Evolutionary conservation across 805 yeast genomes (phyloP).

Genomic region (Yarrowia divulgata): DNA sequence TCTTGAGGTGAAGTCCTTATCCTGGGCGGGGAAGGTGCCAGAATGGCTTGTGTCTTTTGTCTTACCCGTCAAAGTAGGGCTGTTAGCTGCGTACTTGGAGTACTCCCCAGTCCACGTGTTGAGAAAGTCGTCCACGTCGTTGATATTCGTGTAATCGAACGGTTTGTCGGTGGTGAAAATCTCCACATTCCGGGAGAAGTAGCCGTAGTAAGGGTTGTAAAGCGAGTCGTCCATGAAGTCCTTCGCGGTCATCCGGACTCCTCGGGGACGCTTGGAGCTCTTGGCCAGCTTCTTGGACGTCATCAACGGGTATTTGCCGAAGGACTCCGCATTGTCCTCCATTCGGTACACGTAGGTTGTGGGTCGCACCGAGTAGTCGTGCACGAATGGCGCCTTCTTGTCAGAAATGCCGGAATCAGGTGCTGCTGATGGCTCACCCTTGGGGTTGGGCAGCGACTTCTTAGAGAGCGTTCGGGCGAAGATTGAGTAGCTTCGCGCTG

Average conservation of each 20-base stretch:
- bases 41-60: conserved; percentile 40
- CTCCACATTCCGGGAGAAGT: conserved; percentile 78
- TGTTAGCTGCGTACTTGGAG: conserved; percentile 55
- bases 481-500: conserved; percentile 32
- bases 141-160: conserved; percentile 64
- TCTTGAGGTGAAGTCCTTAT: conserved; percentile 35
- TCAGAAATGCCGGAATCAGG: conserved; percentile 1
- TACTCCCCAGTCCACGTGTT: conserved; percentile 71
- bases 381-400: conserved; percentile 41
- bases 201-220: conserved; percentile 83
- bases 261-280: conserved; percentile 58
- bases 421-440: conserved; percentile 33
- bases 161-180: conserved; percentile 74
- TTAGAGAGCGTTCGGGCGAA: conserved; percentile 9
- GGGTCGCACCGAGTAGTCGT: conserved; percentile 51
- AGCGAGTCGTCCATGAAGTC: conserved; percentile 87
- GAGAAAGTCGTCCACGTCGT: conserved; percentile 73
- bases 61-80: conserved; percentile 42
- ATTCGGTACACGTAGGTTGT: conserved; percentile 50
- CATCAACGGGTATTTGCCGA: conserved; percentile 56
- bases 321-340: conserved; percentile 51
- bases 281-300: conserved; percentile 51
- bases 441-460: conserved; percentile 28
- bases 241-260: conserved; percentile 72
- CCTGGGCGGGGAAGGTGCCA: conserved; percentile 35